Percentiles rank a stretch among this genome's conserved stretches.
phyloP scores from a whole-genome alignment of 179 eudicot species.

The Spinacia oleracea region DNA sequence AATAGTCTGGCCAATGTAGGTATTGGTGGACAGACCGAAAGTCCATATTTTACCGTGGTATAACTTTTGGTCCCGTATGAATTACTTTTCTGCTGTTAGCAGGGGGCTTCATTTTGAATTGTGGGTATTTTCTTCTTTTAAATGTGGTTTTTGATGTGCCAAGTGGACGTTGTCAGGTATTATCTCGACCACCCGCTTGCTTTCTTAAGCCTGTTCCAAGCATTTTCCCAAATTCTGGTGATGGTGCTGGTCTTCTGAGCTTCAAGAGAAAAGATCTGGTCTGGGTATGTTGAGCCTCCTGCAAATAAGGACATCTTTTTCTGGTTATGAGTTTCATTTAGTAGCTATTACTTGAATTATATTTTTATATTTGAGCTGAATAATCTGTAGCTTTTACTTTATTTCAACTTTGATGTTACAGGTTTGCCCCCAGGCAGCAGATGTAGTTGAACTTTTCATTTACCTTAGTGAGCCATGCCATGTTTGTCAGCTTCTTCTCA shows the following conservation, averaged over 20 bases:
- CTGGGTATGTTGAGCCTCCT: conserved; percentile 59
- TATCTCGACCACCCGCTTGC: conserved; percentile 82
- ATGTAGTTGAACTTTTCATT: conserved; percentile 91
- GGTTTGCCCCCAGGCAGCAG: conserved; percentile 89
- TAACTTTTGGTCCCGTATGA: background rate
- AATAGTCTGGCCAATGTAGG: background rate
- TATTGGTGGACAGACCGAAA: background rate
- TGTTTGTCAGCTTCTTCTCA: conserved; percentile 95
- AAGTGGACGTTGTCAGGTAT: conserved; percentile 58
- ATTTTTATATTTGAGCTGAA: background rate
- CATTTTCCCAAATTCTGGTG: conserved; percentile 62
- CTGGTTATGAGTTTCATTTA: conserved; percentile 15
- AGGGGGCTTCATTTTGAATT: background rate
- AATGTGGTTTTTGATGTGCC: conserved; percentile 18
- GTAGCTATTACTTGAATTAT: background rate
- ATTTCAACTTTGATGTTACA: conserved; percentile 36
- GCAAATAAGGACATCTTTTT: conserved; percentile 17
- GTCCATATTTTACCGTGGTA: background rate
- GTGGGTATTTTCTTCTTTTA: conserved; percentile 8
- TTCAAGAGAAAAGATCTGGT: conserved; percentile 81
- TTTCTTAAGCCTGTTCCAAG: conserved; percentile 88
- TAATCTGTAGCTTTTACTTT: conserved; percentile 11
- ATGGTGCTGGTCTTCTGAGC: conserved; percentile 75
- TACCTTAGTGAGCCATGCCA: conserved; percentile 97
- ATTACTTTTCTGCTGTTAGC: background rate